Evolutionary conservation across 2,329 filamentous ascomycete genomes (phyloP), one percentile per base, ranked within the genome.

Genomic region (Aspergillus fructus): DNA sequence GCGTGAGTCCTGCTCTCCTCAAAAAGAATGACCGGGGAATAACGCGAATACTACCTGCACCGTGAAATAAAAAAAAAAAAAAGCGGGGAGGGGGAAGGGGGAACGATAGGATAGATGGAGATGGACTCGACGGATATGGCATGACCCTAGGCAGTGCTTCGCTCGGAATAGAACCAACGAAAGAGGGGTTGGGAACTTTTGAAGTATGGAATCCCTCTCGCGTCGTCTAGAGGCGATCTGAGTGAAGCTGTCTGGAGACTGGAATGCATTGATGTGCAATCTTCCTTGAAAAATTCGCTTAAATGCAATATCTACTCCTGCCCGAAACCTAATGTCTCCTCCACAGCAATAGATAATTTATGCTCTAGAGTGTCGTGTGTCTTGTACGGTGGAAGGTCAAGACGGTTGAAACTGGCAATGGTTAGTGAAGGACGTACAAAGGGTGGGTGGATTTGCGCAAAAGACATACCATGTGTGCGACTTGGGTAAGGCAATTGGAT

Each of bases 321-420:
- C 64, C 94, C 94, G 74, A 99, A 99, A 61, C 94, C 94, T 81
- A 99, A 93, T 0, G 94, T 99, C 80, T 99, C 94, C 78, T 99
- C 94, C 55, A 99, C 94, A 24, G 94, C 94, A 77, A 96, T 96
- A 6, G 93, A 94, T 67, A 99, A 82, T 79, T 99, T 99, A 71
- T 88, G 82, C 72, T 93, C 89, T 64, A 99, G 82, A 66, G 85
- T 85, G 62, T 97, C 93, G 68, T 93, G 83, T 21, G 83, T 86
- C 81, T 97, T 97, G 74, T 99, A 99, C 27, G 91, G 88, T 41
- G 94, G 94, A 49, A 99, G 80, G 77, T 99, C 94, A 64, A 99
- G 84, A 68, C 94, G 92, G 76, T 99, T 99, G 83, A 99, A 99
- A 79, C 92, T 96, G 58, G 2, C 7, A 4, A 23, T 23, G 55